A percentile compares a stretch with the other conserved stretches of the same genome.
These are phyloP conservation scores for Cyberlindnera petersonii DNA, from an alignment of 805 yeast species.

Conservation along the genomic window DNA sequence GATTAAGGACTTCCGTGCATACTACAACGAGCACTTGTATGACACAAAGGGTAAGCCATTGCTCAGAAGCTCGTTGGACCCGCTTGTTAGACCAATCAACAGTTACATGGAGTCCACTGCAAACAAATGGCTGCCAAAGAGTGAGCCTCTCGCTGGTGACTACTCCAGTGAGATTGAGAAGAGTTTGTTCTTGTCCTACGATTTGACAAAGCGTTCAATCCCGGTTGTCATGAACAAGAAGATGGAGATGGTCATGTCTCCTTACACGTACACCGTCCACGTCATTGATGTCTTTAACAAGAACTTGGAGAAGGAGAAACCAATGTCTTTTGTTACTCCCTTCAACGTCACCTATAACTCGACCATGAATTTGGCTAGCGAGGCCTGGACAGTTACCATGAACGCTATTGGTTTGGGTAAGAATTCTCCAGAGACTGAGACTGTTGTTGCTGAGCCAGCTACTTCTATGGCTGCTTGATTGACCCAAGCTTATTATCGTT, in stretches of 20 bases:
- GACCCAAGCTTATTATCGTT: too few species aligned
- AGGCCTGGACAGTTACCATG: conserved; percentile 23
- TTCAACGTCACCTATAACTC: conserved; percentile 33
- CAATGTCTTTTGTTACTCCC: conserved; percentile 29
- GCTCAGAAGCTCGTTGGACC: conserved; percentile 59
- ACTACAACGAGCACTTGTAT: conserved; percentile 47
- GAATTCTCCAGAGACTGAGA: conserved; percentile 1
- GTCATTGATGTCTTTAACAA: conserved; percentile 36
- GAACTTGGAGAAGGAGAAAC: conserved; percentile 38
- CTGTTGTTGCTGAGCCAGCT: neutral
- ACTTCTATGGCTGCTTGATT: neutral
- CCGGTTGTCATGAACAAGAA: conserved; percentile 33
- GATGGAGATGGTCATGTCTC: conserved; percentile 29
- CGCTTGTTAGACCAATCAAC: conserved; percentile 60
- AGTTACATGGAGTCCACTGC: conserved; percentile 44
- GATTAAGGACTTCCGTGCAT: conserved; percentile 44
- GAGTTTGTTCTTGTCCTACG: conserved; percentile 39
- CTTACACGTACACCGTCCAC: conserved; percentile 34
- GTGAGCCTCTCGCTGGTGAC: conserved; percentile 38
- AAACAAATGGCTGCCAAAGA: conserved; percentile 43
- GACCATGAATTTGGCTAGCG: conserved; percentile 30
- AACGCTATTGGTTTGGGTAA: conserved; percentile 2
- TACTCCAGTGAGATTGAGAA: conserved; percentile 56
- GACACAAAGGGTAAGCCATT: conserved; percentile 61
- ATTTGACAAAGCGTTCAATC: conserved; percentile 36